Evolutionary conservation across 345 rosid genomes (phyloP).

Genomic region (Hibiscus tridactylites): DNA sequence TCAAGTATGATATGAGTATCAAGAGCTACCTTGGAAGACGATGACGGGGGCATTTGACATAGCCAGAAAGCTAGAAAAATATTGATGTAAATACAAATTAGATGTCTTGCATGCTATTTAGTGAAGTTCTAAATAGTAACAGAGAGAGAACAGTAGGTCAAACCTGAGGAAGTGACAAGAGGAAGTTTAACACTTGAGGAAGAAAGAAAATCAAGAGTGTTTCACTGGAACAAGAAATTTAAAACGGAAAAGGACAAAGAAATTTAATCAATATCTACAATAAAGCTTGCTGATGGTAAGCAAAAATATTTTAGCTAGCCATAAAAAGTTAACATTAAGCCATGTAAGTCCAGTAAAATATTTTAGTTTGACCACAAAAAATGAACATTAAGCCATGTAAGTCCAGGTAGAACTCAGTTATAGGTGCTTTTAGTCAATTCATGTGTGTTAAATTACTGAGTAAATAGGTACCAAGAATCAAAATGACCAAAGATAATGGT

Average conservation of each 20-base stretch:
- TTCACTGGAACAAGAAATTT: conserved; percentile 47
- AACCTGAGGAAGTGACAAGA: conserved; percentile 92
- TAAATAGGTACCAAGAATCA: not conserved
- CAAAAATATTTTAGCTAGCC: not conserved
- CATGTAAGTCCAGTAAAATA: not conserved
- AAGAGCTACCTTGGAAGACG: conserved; percentile 74
- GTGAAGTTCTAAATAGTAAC: not conserved
- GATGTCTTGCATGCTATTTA: conserved; percentile 6
- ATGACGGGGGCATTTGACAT: conserved; percentile 83
- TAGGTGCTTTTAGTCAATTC: not conserved
- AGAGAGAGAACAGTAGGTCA: conserved; percentile 17
- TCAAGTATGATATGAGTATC: conserved; percentile 3
- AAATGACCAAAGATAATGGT: not conserved
- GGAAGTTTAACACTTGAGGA: conserved; percentile 89
- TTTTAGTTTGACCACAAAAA: not conserved
- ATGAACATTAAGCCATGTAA: not conserved
- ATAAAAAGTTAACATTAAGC: not conserved
- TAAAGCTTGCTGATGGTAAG: not conserved
- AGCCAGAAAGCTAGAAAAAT: conserved; percentile 65
- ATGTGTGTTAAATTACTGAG: not conserved
- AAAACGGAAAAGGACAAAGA: not conserved
- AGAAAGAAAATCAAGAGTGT: conserved; percentile 86
- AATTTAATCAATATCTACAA: conserved; percentile 7
- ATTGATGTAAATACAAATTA: conserved; percentile 17
- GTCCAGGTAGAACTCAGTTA: not conserved